Conservation (phyloP, 768 basidiomycete species). For the Sarcomyxa edulis region DNA sequence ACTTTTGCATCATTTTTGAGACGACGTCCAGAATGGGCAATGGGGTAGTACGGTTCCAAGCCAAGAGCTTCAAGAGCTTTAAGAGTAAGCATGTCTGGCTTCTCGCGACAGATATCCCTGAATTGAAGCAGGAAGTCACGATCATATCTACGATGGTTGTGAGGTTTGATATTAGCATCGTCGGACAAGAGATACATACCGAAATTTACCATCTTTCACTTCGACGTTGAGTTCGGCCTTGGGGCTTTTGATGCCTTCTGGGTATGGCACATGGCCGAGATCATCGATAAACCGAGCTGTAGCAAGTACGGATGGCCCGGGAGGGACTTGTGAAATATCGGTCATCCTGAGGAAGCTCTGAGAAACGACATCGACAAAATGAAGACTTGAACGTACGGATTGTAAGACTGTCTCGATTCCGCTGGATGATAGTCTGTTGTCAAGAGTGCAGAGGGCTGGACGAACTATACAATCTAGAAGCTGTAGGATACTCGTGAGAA, state of each 20-base stretch:
- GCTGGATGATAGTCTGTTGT: no score
- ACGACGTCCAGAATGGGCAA: no score
- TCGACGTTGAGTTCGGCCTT: slow-evolving; percentile 78
- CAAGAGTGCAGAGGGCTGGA: no score
- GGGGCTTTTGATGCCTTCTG: slow-evolving; percentile 79
- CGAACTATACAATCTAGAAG: no score
- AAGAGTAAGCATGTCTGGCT: slow-evolving; percentile 86
- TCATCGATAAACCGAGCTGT: slow-evolving; percentile 86
- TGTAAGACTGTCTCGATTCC: no score
- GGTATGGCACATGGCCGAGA: slow-evolving; percentile 72
- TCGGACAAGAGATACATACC: slow-evolving; percentile 33
- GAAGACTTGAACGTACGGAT: no score
- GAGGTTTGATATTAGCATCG: background rate
- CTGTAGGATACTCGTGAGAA: no score
- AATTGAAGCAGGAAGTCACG: slow-evolving; percentile 97
- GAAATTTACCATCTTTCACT: slow-evolving; percentile 85
- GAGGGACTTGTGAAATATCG: no score
- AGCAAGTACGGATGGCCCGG: slow-evolving; percentile 63
- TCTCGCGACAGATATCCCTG: slow-evolving; percentile 91
- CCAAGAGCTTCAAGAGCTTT: slow-evolving; percentile 90
- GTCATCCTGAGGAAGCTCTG: no score
- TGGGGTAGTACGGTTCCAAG: slow-evolving; percentile 73
- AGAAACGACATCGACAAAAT: no score
- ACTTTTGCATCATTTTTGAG: no score
- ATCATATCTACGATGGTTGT: slow-evolving; percentile 68